Evolutionary conservation across 768 basidiomycete species (phyloP).

Genomic region (Pulveroboletus ravenelii): DNA sequence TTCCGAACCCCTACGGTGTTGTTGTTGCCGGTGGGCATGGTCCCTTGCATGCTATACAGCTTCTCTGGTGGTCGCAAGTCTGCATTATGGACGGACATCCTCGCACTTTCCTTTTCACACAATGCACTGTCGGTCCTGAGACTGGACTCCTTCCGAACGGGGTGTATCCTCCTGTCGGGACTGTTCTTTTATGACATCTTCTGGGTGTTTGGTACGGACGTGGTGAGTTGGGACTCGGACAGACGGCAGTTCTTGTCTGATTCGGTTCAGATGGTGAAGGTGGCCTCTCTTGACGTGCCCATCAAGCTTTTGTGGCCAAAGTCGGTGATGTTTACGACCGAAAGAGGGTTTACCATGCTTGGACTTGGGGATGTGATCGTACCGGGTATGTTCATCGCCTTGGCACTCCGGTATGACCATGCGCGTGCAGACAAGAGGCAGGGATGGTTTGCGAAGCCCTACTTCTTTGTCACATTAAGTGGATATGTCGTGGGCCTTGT

Average conservation of each 20-base stretch:
- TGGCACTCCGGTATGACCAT: constrained; percentile 83
- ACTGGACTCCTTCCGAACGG: constrained; percentile 88
- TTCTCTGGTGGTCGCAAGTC: constrained; percentile 48
- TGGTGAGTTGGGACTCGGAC: constrained; percentile 47
- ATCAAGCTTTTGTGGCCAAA: constrained; percentile 92
- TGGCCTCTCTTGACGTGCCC: constrained; percentile 86
- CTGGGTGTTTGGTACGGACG: constrained; percentile 89
- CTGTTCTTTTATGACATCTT: constrained; percentile 92
- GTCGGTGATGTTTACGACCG: constrained; percentile 44
- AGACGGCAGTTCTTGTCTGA: neutral
- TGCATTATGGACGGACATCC: constrained; percentile 70
- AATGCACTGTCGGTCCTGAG: constrained; percentile 76
- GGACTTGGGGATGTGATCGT: constrained; percentile 85
- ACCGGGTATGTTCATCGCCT: constrained; percentile 68
- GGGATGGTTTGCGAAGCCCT: constrained; percentile 56
- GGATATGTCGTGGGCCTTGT: constrained; percentile 74
- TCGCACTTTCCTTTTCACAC: constrained; percentile 74
- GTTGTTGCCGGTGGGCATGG: constrained; percentile 53
- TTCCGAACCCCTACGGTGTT: constrained; percentile 54
- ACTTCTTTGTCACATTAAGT: constrained; percentile 63
- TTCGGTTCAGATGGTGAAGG: constrained; percentile 74
- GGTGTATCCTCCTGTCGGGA: constrained; percentile 73
- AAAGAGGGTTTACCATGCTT: constrained; percentile 77
- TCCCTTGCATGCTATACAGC: constrained; percentile 65
- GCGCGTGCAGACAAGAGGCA: constrained; percentile 37